phyloP scores from a whole-genome alignment of 208 protist species.

The Herpetomonas muscarum region DNA sequence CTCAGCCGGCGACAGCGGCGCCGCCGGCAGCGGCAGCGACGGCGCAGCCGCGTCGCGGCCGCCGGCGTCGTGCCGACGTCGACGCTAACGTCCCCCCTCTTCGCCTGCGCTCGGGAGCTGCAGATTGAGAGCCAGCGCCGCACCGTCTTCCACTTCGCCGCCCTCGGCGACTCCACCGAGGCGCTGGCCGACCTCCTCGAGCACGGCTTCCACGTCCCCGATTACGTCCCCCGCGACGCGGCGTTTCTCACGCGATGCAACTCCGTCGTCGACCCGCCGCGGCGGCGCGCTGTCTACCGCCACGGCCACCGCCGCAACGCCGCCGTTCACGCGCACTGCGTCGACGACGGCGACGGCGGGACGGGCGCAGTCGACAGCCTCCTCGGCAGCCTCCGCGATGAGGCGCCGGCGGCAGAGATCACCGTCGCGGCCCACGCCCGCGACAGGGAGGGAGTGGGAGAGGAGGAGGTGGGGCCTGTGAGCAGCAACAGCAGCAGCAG shows the following conservation, averaged over 20 bases:
- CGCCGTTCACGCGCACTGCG: too few relatives aligned
- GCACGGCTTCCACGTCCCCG: slow-evolving; percentile 22
- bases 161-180: slow-evolving; percentile 40
- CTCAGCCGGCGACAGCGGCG: background rate
- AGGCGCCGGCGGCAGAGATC: background rate
- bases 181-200: slow-evolving; percentile 33
- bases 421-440: background rate
- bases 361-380: too few relatives aligned
- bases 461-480: background rate
- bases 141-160: slow-evolving; percentile 37
- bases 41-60: background rate
- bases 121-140: background rate
- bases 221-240: slow-evolving; percentile 17
- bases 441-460: background rate
- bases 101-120: slow-evolving; percentile 1
- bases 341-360: too few relatives aligned
- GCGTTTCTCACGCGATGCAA: background rate
- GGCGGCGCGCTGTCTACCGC: background rate
- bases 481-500: background rate
- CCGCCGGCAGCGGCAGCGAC: background rate
- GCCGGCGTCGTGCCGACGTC: background rate
- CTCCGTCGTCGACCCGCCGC: background rate
- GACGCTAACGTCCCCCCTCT: background rate
- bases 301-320: background rate
- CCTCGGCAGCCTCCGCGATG: background rate